Evolutionary conservation across 306 rosid species (phyloP), one percentile per base, ranked within the genome.

Genomic region (Echinosophora koreensis): DNA sequence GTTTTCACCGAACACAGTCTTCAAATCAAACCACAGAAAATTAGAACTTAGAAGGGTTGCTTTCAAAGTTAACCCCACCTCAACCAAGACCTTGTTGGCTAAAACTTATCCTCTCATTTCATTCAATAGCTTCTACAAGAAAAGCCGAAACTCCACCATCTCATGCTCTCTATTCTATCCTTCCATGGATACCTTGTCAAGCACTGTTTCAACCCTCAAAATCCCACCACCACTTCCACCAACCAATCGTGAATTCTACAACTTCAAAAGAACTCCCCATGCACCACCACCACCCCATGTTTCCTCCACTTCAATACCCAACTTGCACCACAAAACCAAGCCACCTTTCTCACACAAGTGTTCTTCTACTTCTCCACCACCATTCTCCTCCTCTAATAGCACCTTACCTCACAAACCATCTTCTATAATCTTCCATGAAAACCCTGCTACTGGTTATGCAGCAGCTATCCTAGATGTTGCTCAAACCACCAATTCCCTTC

Each of bases 121-220:
- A 6, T 42, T 42, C 55, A 5, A 34, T 11, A 35, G 27, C n/a
- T 15, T 18, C 65, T 57, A 2, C 15, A 1, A 5, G 55, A 69
- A 60, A 78, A 38, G 6, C 18, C 28, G 49, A 49, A 39, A 41
- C 54, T 15, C 6, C 54, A 2, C 37, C 14, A 4, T 27, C 38
- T 57, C 14, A 8, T 65, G 0, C 6, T 39, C 15, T 18, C 28
- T 16, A 0, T 18, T 5, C 16, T 5, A 69, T 8, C 4, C 71
- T 68, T 69, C 88, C 86, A 93, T 93, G 98, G 96, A 93, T 41
- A 72, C 97, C 39, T 58, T 93, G 1, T 83, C 97, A 61, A 73
- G 88, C 88, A 85, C 95, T 47, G 86, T 88, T 18, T 83, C 98
- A 49, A 66, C 85, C 77, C 73, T 93, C 58, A 90, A 89, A 73